Evolutionary conservation across 2,329 filamentous ascomycete species (phyloP), one percentile per base, ranked within the genome.

Genomic region (Ophiostoma sp.): DNA sequence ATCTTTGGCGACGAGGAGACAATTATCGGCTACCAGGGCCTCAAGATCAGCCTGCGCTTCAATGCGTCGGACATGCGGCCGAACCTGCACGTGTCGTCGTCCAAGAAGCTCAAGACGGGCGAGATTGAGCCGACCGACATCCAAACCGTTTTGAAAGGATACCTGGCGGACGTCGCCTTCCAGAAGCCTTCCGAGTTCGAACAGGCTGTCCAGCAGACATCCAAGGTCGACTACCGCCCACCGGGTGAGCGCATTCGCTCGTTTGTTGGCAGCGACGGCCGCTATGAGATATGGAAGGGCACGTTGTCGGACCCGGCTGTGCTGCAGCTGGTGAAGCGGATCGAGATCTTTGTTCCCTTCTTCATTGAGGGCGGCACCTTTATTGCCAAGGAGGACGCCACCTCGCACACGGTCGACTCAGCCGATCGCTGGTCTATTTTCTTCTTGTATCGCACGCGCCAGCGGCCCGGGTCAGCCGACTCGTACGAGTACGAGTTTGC

Each of bases 291-390:
- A 72, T 98, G 95, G 93, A 90, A 89, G 77, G 92, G 93, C 9
- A 92, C 85, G 70, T 85, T 99, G 70, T 86, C 87, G 2, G 91
- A 98, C 79, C 84, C 88, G 0, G 86, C 86, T 19, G 89, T 97
- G 57, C 88, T 89, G 78, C 87, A 91, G 78, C 84, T 98, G 52
- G 85, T 97, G 78, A 89, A 89, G 75, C 93, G 95, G 70, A 88
- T 97, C 76, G 94, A 97, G 82, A 89, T 98, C 72, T 85, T 97
- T 48, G 89, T 95, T 5, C 90, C 93, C 19, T 86, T 98, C 74
- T 97, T 94, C 81, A 98, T 99, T 75, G 97, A 99, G 81, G 96
- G 93, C 36, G 96, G 95, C n/a, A 92, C 90, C 4, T 89, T 89
- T 50, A 90, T 98, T 63, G 81, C 85, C 4, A 82, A 82, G 3